Base-by-base conservation (phyloP, 768 basidiomycete species). In the Kockovaella imperatae region DNA sequence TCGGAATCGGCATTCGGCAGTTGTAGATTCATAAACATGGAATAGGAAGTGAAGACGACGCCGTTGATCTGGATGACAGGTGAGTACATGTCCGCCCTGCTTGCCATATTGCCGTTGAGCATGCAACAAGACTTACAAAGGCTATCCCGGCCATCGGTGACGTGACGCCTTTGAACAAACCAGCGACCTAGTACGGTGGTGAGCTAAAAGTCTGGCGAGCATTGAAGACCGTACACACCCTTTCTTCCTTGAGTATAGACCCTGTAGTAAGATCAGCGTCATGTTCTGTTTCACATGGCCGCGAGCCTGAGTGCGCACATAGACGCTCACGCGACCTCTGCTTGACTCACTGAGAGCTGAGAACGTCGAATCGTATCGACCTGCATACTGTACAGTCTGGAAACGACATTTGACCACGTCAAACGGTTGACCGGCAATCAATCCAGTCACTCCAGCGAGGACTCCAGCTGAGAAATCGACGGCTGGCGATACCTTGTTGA, bases 401-500 rank as follows among this genome's bases (percentile, higher is more conserved):
- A 70, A 71, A 20, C 71, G 47, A 26, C 70, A 68, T 45, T 72
- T 72, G 49, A 72, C 77, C 20, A 83, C 87, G 62, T 87, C 86
- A 43, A 87, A 82, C 0, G 86, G 86, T 59, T 83, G 84, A 14
- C 84, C 84, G 2, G 83, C 79, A 3, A 82, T 67, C 3, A 87
- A 74, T 23, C 81, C 77, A 0, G 80, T 77, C 39, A 81, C 79
- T 7, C 84, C 78, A 49, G 81, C 80, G 28, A 82, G 72, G 0
- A 86, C 86, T 4, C 87, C 87, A 4, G 86, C 86, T 34, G 80
- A 64, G 67, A 89, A 88, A 65, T 91, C 85, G 18, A 86, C 68
- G 1, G 77, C 77, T 2, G 85, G 83, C 58, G 58, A 54, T 13
- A 14, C 18, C 34, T 46, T 30, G 26, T 15, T 31, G 10, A 18